Conservation (phyloP, 108 stramenopile species). For the Skeletonema menzelii region DNA sequence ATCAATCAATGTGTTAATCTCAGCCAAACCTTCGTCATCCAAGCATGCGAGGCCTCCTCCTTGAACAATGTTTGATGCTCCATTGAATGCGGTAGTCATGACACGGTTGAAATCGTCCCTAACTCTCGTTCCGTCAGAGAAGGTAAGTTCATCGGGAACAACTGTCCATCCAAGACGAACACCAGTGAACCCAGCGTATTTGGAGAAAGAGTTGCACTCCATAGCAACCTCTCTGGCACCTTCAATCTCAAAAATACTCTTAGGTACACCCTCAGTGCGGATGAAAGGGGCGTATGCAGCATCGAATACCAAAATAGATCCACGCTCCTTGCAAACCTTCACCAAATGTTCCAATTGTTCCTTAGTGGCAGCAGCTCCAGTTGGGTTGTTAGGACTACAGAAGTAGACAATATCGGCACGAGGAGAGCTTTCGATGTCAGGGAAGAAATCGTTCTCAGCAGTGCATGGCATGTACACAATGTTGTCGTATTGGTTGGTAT, state of each 20-base stretch:
- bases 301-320: slow-evolving; percentile 93
- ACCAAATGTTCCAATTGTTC: slow-evolving; percentile 91
- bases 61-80: slow-evolving; percentile 97
- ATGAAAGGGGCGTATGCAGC: slow-evolving; percentile 99
- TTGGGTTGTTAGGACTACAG: slow-evolving; percentile 98
- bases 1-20: slow-evolving; percentile 93
- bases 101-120: slow-evolving; percentile 95
- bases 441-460: slow-evolving; percentile 94
- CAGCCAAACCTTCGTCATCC: slow-evolving; percentile 90
- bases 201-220: slow-evolving; percentile 92
- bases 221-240: slow-evolving; percentile 94
- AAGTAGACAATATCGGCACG: slow-evolving; percentile 96
- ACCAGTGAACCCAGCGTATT: slow-evolving; percentile 97
- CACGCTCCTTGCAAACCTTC: slow-evolving; percentile 90
- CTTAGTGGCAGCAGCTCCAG: slow-evolving; percentile 92
- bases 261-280: slow-evolving; percentile 88
- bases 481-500: slow-evolving; percentile 92
- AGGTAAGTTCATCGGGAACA: slow-evolving; percentile 87
- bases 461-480: slow-evolving; percentile 98
- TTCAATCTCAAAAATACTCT: slow-evolving; percentile 96
- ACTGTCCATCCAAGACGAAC: slow-evolving; percentile 98
- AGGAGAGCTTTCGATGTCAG: slow-evolving; percentile 82
- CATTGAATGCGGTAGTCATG: slow-evolving; percentile 98
- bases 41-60: slow-evolving; percentile 93
- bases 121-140: slow-evolving; percentile 86